Base-by-base conservation (phyloP, 495 filamentous ascomycete species). In the Penicillium manginii region DNA sequence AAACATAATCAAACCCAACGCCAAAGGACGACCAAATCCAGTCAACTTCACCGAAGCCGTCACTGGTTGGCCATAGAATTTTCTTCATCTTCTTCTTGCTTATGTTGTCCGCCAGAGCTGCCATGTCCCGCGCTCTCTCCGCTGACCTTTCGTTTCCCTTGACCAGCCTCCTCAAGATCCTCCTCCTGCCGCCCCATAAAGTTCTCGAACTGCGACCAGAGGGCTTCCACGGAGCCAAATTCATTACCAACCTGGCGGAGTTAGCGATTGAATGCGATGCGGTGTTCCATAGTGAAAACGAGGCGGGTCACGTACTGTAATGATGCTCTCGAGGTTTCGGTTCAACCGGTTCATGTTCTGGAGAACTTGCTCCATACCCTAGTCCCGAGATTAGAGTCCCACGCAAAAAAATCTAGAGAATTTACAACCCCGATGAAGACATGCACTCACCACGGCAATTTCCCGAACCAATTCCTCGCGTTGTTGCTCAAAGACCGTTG, bases 271-370 rank as follows among this genome's bases (percentile, higher is more conserved):
- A 33, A 19, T 32, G 15, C 35, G 42, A 46, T 45, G 19, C 45
- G 45, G 4, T 18, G 2, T 47, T 47, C 11, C 11, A 19, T 45
- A 21, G n/a, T 12, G n/a, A 40, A 9, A 23, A 31, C 15, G 18
- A 43, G n/a, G 26, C 4, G 18, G 7, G 6, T 31, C 22, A 73
- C 84, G 26, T 75, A 94, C 93, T 33, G 90, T 86, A 58, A 96
- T 92, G n/a, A 97, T 88, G 51, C 92, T 91, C 70, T 98, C 94
- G 32, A 98, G 74, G 35, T 87, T 91, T 29, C 94, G 89, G 72
- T 97, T 98, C 51, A 98, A 77, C 60, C 92, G 90, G 73, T 98
- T 98, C 73, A 98, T 91, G 66, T 96, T 96, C 61, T 92, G 91
- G 51, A 98, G 89, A 48, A 97, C 93, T 66, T 93, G 85, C 62